Evolutionary conservation across 139 green algal genomes (phyloP).

Genomic region (Chlamydomonas sp.): DNA sequence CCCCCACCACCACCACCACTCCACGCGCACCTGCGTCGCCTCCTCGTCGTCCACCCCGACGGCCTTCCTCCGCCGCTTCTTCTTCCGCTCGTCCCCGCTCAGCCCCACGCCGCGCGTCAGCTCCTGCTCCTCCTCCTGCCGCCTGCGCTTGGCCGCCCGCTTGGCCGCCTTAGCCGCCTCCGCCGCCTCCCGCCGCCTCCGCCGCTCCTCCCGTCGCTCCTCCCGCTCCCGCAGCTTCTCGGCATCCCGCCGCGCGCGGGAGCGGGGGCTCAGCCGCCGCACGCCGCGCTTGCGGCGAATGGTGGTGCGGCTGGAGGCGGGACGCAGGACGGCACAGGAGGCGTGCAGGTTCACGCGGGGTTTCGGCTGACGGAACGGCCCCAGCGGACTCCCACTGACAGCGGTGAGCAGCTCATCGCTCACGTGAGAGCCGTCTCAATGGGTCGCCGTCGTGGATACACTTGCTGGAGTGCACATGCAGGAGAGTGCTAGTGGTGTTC

Average conservation of each 20-base stretch:
- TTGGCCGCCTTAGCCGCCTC: constrained; percentile 9
- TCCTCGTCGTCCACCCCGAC: too few species aligned
- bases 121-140: background rate
- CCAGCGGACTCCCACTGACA: too few species aligned
- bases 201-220: background rate
- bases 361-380: too few species aligned
- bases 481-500: too few species aligned
- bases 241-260: background rate
- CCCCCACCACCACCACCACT: too few species aligned
- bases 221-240: background rate
- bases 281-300: background rate
- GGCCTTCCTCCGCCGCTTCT: background rate
- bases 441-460: too few species aligned
- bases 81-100: background rate
- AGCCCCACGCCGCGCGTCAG: background rate
- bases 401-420: too few species aligned
- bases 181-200: background rate
- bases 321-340: background rate
- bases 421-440: too few species aligned
- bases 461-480: too few species aligned
- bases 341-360: too few species aligned
- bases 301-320: background rate
- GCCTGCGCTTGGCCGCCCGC: constrained; percentile 21
- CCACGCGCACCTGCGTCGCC: too few species aligned
- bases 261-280: background rate